Evolutionary conservation across 108 stramenopile species (phyloP).

Genomic region (Discostella stelligeroides): DNA sequence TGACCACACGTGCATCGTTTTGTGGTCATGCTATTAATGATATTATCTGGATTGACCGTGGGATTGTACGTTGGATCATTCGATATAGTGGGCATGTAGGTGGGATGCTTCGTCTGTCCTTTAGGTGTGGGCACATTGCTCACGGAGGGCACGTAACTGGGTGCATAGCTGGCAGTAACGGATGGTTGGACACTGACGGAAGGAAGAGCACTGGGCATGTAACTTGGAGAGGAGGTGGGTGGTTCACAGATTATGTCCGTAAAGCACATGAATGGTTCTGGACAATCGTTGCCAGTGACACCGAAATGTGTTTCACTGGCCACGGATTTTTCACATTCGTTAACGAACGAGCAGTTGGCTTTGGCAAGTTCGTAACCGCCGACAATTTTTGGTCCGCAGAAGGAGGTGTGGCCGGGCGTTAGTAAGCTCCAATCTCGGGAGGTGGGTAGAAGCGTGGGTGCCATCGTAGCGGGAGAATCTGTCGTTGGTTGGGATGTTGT

Average conservation of each 20-base stretch:
- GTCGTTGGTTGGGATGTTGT: not conserved
- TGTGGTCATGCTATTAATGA: not conserved
- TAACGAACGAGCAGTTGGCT: not conserved
- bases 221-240: not conserved
- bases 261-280: slow-evolving; percentile 8
- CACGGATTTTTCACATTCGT: not conserved
- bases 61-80: not conserved
- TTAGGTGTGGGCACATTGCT: not conserved
- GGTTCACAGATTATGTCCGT: not conserved
- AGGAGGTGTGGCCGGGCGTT: slow-evolving; percentile 3
- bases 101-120: not conserved
- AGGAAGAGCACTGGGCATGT: not conserved
- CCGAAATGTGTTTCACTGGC: not conserved
- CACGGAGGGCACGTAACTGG: not conserved
- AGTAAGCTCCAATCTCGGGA: not conserved
- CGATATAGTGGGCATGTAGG: not conserved
- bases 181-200: not conserved
- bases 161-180: not conserved
- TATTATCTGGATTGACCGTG: not conserved
- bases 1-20: slow-evolving; percentile 2
- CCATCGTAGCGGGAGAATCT: not conserved
- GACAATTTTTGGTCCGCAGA: slow-evolving; percentile 22
- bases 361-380: slow-evolving; percentile 1
- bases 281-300: slow-evolving; percentile 10
- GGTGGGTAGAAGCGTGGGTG: not conserved